phyloP scores from a whole-genome alignment of 495 filamentous ascomycete genomes.

The Aspergillus sclerotiicarbonarius region DNA sequence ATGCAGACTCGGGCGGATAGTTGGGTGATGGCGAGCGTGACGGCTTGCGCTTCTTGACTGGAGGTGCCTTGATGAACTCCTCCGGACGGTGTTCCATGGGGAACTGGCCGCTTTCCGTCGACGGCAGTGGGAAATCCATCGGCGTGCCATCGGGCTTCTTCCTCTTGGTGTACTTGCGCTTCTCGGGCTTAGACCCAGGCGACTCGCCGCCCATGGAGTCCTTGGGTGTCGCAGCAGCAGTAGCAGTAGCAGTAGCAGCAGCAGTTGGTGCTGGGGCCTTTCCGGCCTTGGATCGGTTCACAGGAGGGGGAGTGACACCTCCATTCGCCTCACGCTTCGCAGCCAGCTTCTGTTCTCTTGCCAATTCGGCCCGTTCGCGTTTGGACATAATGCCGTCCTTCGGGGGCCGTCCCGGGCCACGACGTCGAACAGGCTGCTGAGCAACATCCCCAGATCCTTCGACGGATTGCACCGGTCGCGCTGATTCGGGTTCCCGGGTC shows the following conservation, averaged over 20 bases:
- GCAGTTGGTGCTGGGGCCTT: slow-evolving; percentile 28
- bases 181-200: slow-evolving; percentile 59
- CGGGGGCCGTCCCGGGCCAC: slow-evolving; percentile 82
- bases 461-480: slow-evolving; percentile 31
- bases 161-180: slow-evolving; percentile 75
- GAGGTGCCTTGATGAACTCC: slow-evolving; percentile 44
- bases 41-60: slow-evolving; percentile 53
- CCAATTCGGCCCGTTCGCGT: slow-evolving; percentile 65
- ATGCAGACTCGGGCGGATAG: slow-evolving; percentile 70
- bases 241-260: background rate
- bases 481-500: slow-evolving; percentile 34
- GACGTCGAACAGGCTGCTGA: slow-evolving; percentile 59
- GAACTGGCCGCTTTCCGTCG: slow-evolving; percentile 47
- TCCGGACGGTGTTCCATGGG: slow-evolving; percentile 41
- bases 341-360: slow-evolving; percentile 57
- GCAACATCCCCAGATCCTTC: slow-evolving; percentile 35
- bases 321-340: slow-evolving; percentile 48
- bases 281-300: slow-evolving; percentile 62
- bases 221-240: slow-evolving; percentile 20
- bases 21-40: slow-evolving; percentile 69
- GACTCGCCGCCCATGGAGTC: slow-evolving; percentile 52
- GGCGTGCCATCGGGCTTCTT: slow-evolving; percentile 56
- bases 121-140: slow-evolving; percentile 43
- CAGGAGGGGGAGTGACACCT: slow-evolving; percentile 44
- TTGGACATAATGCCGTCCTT: slow-evolving; percentile 95